Evolutionary conservation across 176 grass and related monocot genomes (phyloP), one percentile per base, ranked within the genome.

Genomic region (Triticum turgidum): DNA sequence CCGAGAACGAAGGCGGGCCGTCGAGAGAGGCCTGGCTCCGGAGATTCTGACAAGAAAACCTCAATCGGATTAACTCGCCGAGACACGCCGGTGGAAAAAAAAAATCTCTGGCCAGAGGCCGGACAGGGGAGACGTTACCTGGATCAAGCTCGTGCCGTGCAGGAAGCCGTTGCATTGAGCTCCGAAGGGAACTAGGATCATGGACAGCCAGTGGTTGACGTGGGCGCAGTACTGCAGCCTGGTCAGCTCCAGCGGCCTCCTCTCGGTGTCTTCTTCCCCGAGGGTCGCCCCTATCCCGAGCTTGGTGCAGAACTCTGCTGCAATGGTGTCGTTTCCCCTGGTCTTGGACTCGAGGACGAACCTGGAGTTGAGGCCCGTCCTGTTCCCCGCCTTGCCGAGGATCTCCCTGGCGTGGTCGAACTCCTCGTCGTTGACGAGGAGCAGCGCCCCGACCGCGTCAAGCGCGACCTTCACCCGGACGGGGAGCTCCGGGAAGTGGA

Each of bases 281-380:
- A 51, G 38, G 11, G 9, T 82, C 65, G 51, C 54, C 20, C 74
- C 70, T 29, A 37, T 77, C 14, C 11, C 89, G 2, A 87, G n/a
- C 75, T 51, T 74, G 30, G 76, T 91, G 0, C 69, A 73, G 83
- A 98, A 72, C 88, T 98, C 91, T 18, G 91, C 93, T 18, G 91
- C 77, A 58, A 98, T 44, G 79, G 89, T 93, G 88, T 98, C 93
- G 35, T 82, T 95, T 62, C 89, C 84, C 71, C 96, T 92, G 29
- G 92, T 85, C 30, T 66, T 98, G 5, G 91, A 91, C 80, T 93
- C 85, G 41, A 98, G 79, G 66, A 94, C 78, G 82, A 98, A 95
- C 85, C 84, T 92, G 5, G 93, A 93, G 79, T 86, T 72, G 54
- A 91, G 86, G n/a, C 93, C 89, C 21, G 89, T 90, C 20, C 65